Conservation (phyloP, 1,284 basidiomycete species). For the Pseudozyma tsukubaensis region DNA sequence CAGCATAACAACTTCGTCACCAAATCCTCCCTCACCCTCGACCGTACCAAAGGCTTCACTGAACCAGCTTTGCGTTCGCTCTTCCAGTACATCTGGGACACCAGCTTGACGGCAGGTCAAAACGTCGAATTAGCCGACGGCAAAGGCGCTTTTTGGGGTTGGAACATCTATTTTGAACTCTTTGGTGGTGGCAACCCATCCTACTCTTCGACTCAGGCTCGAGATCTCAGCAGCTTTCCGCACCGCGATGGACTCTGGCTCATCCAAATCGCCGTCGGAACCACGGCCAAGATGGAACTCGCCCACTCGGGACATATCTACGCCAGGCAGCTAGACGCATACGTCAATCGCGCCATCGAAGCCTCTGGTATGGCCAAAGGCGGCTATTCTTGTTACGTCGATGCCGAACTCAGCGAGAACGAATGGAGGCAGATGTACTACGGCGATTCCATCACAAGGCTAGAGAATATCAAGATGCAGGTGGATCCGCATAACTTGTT, state of each 20-base stretch:
- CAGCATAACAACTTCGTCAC: conserved; percentile 62
- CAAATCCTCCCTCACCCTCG: conserved; percentile 52
- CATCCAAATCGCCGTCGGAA: conserved; percentile 56
- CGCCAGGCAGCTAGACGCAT: conserved; percentile 35
- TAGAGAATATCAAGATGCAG: conserved; percentile 50
- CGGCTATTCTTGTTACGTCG: conserved; percentile 59
- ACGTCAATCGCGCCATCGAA: conserved; percentile 33
- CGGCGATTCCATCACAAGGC: conserved; percentile 34
- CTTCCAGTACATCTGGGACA: conserved; percentile 49
- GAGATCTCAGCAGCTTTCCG: conserved; percentile 43
- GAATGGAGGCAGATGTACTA: conserved; percentile 59
- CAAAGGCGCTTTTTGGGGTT: conserved; percentile 37
- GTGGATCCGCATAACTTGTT: conserved; percentile 55
- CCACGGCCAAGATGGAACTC: conserved; percentile 20
- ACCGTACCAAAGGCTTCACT: conserved; percentile 29
- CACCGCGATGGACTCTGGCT: conserved; percentile 62
- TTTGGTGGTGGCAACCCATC: conserved; percentile 51
- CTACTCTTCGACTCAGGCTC: conserved; percentile 20
- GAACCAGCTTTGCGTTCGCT: conserved; percentile 19
- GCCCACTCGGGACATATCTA: conserved; percentile 29
- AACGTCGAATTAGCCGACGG: conserved; percentile 30
- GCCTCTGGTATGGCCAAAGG: conserved; percentile 23
- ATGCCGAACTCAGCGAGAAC: conserved; percentile 39
- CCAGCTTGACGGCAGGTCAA: conserved; percentile 16
- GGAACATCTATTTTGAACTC: conserved; percentile 65